Base-by-base conservation (phyloP, 768 basidiomycete genomes). In the Leucocoprinus leucothites region DNA sequence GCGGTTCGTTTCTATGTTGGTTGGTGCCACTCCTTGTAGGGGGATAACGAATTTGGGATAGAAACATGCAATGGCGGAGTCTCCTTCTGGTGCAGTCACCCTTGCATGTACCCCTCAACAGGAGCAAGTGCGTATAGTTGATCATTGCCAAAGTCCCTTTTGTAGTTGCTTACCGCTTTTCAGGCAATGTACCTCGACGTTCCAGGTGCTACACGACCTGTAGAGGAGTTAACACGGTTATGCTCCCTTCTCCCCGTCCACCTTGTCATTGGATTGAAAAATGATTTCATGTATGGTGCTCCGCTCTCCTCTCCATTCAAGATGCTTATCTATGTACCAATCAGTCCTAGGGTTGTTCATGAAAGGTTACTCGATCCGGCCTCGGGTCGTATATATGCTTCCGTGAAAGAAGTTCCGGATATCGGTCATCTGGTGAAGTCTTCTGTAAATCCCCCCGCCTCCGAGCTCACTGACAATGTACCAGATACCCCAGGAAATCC, bases 151-250 rank as follows among this genome's bases (percentile, higher is more conserved):
- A 31, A 5, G 6, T 31, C 31, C 11, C 16, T 36, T 45, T 16
- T 52, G 34, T 28, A 44, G 25, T 34, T 47, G 22, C 47, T 24
- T 13, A 59, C 1, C 11, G 18, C 5, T 43, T 38, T 22, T 25
- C 48, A 86, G 85, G 78, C 76, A 1, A 87, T 87, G 85, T 87
- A 87, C 60, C 65, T 72, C 38, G 86, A 87, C 53, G 65, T 67
- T 22, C 76, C 80, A 3, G 86, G 85, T 2, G 70, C 81, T 1
- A 74, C 72, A 11, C 77, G 74, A 56, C 82, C 85, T 5, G 74
- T 87, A 7, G 63, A 71, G 38, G 74, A 73, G 7, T 61, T 87
- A 50, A 71, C 76, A 58, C 59, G 64, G 41, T 47, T 71, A 1
- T 57, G 68, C 13, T 81, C 78, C 52, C 19, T 31, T 24, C 54